Conservation (phyloP, 306 rosid genomes). For the Cicer cuneatum region DNA sequence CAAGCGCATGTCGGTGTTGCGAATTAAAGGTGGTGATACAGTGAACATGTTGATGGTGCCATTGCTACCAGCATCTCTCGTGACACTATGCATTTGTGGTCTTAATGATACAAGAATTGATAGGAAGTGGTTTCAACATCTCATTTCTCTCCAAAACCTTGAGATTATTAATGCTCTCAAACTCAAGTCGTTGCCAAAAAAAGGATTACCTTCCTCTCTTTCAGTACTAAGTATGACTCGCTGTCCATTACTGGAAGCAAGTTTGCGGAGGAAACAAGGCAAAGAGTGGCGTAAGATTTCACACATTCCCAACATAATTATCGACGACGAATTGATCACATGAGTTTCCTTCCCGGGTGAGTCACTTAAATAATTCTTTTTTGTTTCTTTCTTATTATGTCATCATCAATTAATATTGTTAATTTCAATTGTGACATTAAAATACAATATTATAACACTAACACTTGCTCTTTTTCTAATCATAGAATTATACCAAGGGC, state of each 20-base stretch:
- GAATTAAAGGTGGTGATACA: not conserved
- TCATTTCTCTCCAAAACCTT: slow-evolving; percentile 19
- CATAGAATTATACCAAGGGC: not conserved
- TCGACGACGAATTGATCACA: not conserved
- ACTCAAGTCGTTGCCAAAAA: slow-evolving; percentile 1
- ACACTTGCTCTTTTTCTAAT: not conserved
- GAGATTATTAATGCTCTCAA: not conserved
- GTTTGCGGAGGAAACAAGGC: not conserved
- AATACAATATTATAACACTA: not conserved
- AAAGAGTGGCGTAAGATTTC: slow-evolving; percentile 27
- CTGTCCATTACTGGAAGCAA: slow-evolving; percentile 12
- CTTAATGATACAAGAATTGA: not conserved
- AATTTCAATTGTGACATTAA: not conserved
- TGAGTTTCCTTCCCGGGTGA: not conserved
- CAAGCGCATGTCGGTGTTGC: not conserved
- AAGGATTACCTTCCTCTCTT: slow-evolving; percentile 15
- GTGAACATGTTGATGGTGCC: not conserved
- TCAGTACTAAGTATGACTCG: not conserved
- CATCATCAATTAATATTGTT: not conserved
- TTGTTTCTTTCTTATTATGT: not conserved
- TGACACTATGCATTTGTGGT: not conserved
- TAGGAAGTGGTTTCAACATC: slow-evolving; percentile 9
- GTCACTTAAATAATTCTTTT: not conserved
- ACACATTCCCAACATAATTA: not conserved
- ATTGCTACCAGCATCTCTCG: slow-evolving; percentile 4